A percentile compares a stretch with the other conserved stretches of the same genome.
Conservation (phyloP, 305 asterid genomes). For the Striga hermonthica region DNA sequence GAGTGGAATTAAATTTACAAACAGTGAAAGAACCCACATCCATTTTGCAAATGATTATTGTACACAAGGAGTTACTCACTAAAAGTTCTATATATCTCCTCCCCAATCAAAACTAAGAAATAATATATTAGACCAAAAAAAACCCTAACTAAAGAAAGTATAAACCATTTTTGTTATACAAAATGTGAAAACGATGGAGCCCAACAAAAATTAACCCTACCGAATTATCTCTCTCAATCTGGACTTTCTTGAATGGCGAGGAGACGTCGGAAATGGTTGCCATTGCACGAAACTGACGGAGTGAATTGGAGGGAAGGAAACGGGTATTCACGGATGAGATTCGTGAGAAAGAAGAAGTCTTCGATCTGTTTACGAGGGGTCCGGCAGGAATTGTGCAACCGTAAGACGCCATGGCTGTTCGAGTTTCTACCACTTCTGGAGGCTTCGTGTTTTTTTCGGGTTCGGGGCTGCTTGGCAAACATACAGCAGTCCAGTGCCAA, state of each 20-base stretch:
- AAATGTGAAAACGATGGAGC: neutral
- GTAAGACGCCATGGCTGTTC: no score
- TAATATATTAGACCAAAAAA: neutral
- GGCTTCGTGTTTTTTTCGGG: no score
- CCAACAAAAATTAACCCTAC: constrained; percentile 37
- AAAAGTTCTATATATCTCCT: constrained; percentile 6
- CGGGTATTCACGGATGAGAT: constrained; percentile 28
- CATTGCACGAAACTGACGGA: constrained; percentile 62
- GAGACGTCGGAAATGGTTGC: constrained; percentile 52
- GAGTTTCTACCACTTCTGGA: no score
- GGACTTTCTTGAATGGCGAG: constrained; percentile 71
- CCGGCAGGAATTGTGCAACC: constrained; percentile 40
- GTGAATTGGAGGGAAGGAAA: constrained; percentile 30
- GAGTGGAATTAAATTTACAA: neutral
- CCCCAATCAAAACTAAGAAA: neutral
- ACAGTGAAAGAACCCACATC: neutral
- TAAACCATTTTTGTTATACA: neutral
- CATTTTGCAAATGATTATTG: neutral
- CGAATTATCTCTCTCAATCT: constrained; percentile 73
- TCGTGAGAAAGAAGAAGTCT: constrained; percentile 19
- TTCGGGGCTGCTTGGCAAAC: no score
- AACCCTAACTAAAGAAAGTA: constrained; percentile 1
- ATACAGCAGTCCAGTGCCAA: no score
- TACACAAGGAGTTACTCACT: neutral
- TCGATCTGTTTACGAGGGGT: constrained; percentile 31